Percentiles rank a stretch among this genome's conserved stretches.
These are phyloP conservation scores for Porphyridium purpureum DNA, from an alignment of 23 red algal species.

Conservation along the genomic window DNA sequence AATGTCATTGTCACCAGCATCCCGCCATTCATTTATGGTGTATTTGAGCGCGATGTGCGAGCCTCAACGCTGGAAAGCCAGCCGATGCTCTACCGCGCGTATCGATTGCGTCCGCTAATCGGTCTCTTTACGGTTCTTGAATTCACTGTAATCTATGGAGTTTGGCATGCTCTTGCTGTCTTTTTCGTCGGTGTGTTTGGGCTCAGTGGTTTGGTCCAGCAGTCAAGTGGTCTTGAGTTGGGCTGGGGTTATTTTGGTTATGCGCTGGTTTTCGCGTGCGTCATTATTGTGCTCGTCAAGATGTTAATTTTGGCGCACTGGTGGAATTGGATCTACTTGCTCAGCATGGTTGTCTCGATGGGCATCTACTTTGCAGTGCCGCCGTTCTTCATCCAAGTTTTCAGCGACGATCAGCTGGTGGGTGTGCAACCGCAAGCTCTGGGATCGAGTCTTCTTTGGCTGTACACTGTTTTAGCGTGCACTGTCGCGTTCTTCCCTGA, in stretches of 20 bases:
- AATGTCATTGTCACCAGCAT: constrained; percentile 57
- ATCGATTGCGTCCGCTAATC: constrained; percentile 27
- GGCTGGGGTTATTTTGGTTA: neutral
- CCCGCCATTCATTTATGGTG: constrained; percentile 45
- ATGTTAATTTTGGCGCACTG: neutral
- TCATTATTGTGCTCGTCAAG: constrained; percentile 1
- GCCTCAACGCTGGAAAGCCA: constrained; percentile 33
- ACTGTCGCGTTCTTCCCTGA: too few species aligned
- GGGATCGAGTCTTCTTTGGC: neutral
- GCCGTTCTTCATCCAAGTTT: constrained; percentile 16
- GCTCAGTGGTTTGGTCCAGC: neutral
- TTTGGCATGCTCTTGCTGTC: constrained; percentile 39
- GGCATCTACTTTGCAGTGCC: too few species aligned
- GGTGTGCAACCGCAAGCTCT: neutral
- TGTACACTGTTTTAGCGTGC: too few species aligned
- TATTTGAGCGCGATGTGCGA: constrained; percentile 76
- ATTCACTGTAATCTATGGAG: constrained; percentile 29
- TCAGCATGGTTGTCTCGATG: too few species aligned
- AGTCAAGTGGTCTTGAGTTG: neutral
- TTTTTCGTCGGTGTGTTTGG: constrained; percentile 23
- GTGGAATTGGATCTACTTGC: neutral
- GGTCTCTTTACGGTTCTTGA: constrained; percentile 32
- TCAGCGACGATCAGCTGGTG: constrained; percentile 28
- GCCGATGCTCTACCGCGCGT: constrained; percentile 36
- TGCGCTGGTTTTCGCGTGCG: neutral